Evolutionary conservation across 768 basidiomycete species (phyloP).

Genomic region (Trichaptum fuscoviolaceum): DNA sequence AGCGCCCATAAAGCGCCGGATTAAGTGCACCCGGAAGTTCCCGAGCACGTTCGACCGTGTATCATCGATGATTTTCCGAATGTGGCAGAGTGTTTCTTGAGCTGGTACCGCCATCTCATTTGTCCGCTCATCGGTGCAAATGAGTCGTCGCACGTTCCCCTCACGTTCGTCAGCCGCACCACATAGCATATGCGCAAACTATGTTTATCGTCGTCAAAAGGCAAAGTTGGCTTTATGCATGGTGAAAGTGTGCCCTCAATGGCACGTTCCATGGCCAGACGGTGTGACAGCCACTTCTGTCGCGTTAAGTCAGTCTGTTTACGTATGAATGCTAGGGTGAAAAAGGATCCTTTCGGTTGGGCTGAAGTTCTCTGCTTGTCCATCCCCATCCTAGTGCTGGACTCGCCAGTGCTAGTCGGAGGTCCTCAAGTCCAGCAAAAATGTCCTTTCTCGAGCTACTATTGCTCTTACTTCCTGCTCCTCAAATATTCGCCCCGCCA

Average conservation of each 20-base stretch:
- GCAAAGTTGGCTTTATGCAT: neutral
- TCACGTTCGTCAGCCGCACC: neutral
- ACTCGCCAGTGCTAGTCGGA: neutral
- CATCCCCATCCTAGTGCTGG: neutral
- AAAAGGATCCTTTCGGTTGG: neutral
- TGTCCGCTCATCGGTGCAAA: neutral
- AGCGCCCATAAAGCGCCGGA: neutral
- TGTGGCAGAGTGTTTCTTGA: neutral
- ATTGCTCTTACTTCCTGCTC: neutral
- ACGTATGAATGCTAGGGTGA: neutral
- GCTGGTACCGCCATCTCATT: neutral
- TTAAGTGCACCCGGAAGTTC: neutral
- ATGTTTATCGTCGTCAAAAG: neutral
- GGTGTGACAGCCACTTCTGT: neutral
- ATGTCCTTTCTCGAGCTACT: neutral
- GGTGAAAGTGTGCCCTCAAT: neutral
- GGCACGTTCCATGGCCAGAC: neutral
- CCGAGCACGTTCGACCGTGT: neutral
- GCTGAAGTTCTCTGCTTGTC: neutral
- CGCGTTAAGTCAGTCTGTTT: neutral
- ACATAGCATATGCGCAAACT: neutral
- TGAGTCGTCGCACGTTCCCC: neutral
- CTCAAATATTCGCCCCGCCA: neutral
- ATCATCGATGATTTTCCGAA: neutral
- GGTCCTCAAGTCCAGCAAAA: neutral